Percentiles rank a stretch among this genome's conserved stretches.
phyloP scores from a whole-genome alignment of 192 early-diverging fungal genomes.

The Linderina pennispora region DNA sequence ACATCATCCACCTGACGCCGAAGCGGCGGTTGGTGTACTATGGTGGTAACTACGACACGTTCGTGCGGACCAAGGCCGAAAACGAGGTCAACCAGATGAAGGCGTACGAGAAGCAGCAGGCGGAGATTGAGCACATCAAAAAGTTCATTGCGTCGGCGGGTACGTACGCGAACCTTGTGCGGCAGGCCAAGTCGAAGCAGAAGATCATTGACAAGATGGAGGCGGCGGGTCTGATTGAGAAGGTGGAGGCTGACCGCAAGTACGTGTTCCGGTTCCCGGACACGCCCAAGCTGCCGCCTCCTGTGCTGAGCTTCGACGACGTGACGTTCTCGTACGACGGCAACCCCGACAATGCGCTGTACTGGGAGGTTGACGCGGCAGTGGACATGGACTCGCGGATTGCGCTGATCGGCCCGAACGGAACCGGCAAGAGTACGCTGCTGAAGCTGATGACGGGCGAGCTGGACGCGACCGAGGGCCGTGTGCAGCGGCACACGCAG shows the following conservation, averaged over 20 bases:
- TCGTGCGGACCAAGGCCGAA: slow-evolving; percentile 91
- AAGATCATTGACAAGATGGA: slow-evolving; percentile 99
- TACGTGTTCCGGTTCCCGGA: slow-evolving; percentile 89
- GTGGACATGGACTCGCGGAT: slow-evolving; percentile 98
- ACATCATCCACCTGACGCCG: slow-evolving; percentile 89
- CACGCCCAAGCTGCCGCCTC: slow-evolving; percentile 85
- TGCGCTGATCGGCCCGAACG: slow-evolving; percentile 95
- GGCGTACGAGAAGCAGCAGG: slow-evolving; percentile 98
- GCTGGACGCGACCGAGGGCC: slow-evolving; percentile 75
- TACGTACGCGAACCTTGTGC: slow-evolving; percentile 98
- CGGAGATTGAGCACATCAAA: slow-evolving; percentile 98
- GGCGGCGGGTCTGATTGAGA: slow-evolving; percentile 95
- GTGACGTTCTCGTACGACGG: slow-evolving; percentile 92
- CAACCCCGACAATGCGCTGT: slow-evolving; percentile 74
- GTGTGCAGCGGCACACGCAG: slow-evolving; percentile 82
- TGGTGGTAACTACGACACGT: slow-evolving; percentile 96
- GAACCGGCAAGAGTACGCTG: slow-evolving; percentile 93
- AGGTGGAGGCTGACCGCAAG: slow-evolving; percentile 68
- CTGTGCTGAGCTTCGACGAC: slow-evolving; percentile 88
- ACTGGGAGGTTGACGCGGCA: slow-evolving; percentile 85
- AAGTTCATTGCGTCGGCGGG: slow-evolving; percentile 98
- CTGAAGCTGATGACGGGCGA: slow-evolving; percentile 95
- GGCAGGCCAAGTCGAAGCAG: slow-evolving; percentile 97
- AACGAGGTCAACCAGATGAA: slow-evolving; percentile 98
- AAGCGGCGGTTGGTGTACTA: slow-evolving; percentile 92